Conservation (phyloP, 2,329 filamentous ascomycete species). For the Xylariaceae sp. region DNA sequence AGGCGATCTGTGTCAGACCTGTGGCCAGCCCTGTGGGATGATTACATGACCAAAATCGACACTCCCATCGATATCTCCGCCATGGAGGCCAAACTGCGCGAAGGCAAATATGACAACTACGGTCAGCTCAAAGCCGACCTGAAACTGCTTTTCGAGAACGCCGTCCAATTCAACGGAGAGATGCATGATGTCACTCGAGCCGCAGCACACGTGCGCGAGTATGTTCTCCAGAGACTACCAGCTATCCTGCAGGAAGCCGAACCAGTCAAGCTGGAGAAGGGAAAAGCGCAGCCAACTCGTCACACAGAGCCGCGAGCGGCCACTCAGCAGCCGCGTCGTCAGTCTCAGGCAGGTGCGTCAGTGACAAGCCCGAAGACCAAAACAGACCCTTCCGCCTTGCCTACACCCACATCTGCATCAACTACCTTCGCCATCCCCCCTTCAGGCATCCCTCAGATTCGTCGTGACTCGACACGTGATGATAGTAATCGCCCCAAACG, state of each 20-base stretch:
- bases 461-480: constrained; percentile 75
- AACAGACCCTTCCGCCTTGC: constrained; percentile 26
- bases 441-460: constrained; percentile 74
- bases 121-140: constrained; percentile 72
- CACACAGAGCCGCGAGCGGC: constrained; percentile 43
- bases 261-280: constrained; percentile 58
- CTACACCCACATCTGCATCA: constrained; percentile 39
- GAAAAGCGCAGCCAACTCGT: constrained; percentile 43
- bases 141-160: constrained; percentile 74
- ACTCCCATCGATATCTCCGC: constrained; percentile 80
- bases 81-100: constrained; percentile 77
- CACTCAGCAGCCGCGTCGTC: constrained; percentile 32
- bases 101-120: constrained; percentile 64
- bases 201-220: constrained; percentile 53
- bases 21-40: constrained; percentile 71
- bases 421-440: constrained; percentile 72
- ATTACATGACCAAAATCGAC: constrained; percentile 64
- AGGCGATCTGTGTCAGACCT: constrained; percentile 71
- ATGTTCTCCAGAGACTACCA: constrained; percentile 45
- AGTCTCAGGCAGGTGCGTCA: constrained; percentile 30
- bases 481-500: constrained; percentile 83
- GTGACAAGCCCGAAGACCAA: constrained; percentile 35
- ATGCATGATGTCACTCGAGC: constrained; percentile 66
- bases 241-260: constrained; percentile 46
- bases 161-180: constrained; percentile 75